Conservation (phyloP, 345 rosid species). For the Citrus sp. region DNA sequence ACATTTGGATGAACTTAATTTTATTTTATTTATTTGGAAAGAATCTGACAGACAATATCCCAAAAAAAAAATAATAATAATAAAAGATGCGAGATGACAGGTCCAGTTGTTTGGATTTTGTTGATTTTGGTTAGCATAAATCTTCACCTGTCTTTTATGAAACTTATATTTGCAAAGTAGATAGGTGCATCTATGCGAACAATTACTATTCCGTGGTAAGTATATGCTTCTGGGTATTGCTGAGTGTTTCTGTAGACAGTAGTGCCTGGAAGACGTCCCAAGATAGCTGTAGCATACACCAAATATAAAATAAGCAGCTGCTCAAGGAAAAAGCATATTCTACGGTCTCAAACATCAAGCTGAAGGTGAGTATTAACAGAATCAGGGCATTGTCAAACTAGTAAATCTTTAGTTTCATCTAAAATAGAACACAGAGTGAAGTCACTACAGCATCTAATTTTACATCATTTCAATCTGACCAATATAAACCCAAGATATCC, state of each 20-base stretch:
- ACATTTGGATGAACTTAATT: conserved; percentile 13
- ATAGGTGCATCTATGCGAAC: conserved; percentile 94
- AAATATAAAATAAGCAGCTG: not conserved
- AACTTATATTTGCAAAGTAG: conserved; percentile 95
- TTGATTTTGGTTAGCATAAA: conserved; percentile 4
- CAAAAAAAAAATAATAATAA: not conserved
- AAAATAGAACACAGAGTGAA: not conserved
- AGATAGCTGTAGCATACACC: conserved; percentile 58
- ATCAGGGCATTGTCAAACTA: not conserved
- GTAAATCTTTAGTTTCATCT: not conserved
- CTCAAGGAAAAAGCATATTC: not conserved
- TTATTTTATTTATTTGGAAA: conserved; percentile 2
- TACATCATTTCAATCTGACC: not conserved
- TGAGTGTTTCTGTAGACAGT: conserved; percentile 83
- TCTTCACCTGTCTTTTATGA: conserved; percentile 80
- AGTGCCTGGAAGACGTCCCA: conserved; percentile 99
- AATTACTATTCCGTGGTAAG: conserved; percentile 87
- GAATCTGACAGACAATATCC: not conserved
- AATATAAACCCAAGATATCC: not conserved
- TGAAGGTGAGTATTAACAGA: not conserved
- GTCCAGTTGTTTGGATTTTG: conserved; percentile 2
- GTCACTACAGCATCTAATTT: not conserved
- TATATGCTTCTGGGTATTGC: conserved; percentile 97
- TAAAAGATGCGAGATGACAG: not conserved
- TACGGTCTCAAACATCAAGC: not conserved